A percentile compares a stretch with the other conserved stretches of the same genome.
These are phyloP conservation scores for Trichoderma afroharzianum DNA, from an alignment of 2,329 filamentous ascomycete genomes.

Conservation along the genomic window DNA sequence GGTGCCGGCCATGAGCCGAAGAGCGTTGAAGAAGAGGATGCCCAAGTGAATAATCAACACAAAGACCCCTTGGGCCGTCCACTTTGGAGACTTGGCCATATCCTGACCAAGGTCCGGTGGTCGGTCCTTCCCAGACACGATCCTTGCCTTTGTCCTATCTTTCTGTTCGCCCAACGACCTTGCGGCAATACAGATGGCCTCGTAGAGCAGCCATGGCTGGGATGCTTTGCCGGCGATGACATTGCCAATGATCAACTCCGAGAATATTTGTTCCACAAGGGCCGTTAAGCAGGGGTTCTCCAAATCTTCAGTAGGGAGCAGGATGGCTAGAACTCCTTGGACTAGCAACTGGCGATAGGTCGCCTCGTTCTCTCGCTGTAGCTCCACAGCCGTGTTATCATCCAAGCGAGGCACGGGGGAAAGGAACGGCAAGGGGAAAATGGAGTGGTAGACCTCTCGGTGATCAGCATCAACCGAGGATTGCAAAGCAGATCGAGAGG, in stretches of 20 bases:
- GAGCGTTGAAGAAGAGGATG: constrained; percentile 54
- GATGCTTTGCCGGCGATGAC: constrained; percentile 75
- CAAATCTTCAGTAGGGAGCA: constrained; percentile 89
- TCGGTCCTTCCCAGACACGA: constrained; percentile 18
- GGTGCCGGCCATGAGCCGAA: constrained; percentile 63
- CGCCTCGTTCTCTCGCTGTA: constrained; percentile 73
- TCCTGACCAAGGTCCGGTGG: background rate
- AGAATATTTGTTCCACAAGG: constrained; percentile 81
- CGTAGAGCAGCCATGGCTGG: constrained; percentile 87
- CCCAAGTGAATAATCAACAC: constrained; percentile 54
- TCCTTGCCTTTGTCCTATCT: constrained; percentile 19
- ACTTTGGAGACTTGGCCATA: constrained; percentile 25
- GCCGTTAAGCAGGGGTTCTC: constrained; percentile 81
- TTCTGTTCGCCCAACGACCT: constrained; percentile 36
- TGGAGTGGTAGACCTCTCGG: constrained; percentile 74
- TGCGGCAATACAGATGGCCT: constrained; percentile 71
- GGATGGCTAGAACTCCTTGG: constrained; percentile 72
- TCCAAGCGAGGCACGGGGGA: constrained; percentile 66
- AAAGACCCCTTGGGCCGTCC: constrained; percentile 48
- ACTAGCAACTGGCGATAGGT: constrained; percentile 86
- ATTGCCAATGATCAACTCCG: constrained; percentile 84
- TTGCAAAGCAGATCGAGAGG: constrained; percentile 55
- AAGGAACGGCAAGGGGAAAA: constrained; percentile 77
- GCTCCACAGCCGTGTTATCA: constrained; percentile 46
- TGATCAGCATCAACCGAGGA: constrained; percentile 59